Evolutionary conservation across 331 rosid genomes (phyloP), one percentile per base, ranked within the genome.

Genomic region (Spiraea crenata): DNA sequence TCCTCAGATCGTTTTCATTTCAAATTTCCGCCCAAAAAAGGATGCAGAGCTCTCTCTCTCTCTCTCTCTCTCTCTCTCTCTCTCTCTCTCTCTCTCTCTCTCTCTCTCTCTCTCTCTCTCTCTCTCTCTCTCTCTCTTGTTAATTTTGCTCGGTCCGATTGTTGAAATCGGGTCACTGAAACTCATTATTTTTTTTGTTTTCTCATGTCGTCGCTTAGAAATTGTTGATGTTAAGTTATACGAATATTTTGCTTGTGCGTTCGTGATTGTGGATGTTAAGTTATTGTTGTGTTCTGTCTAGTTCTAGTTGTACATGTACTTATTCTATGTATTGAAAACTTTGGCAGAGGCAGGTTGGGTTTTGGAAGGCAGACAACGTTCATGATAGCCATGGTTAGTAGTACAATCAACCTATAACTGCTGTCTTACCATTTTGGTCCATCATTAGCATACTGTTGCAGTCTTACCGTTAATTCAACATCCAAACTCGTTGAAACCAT

Each of bases 361-460:
- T 78, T 63, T 82, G 90, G 90, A 83, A 81, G 75, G 74, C 87
- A 16, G 87, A 84, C 51, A 68, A 70, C 63, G 15, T 57, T 56
- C 73, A 77, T 4, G 73, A 84, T 72, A 68, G 73, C 72, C 49
- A 71, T 78, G 92, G 96, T 90, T 74, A 74, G 95, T 83, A 54
- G 95, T 83, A 54, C 73, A 67, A 75, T 58, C 52, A 34, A 71
- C 76, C 66, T 74, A n/a, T 72, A 56, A 55, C 72, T 50, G 19
- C 40, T 71, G 54, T 40, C 41, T 63, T 76, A 1, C 35, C 38
- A 9, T 73, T 45, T 70, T 52, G 48, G 15, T 67, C 50, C 34
- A 4, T 61, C 40, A 45, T 51, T 17, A 51, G 64, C 57, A 39
- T 60, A 7, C 47, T 6, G 3, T 13, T 47, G 14, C 69, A 57